Conservation (phyloP, 2,329 filamentous ascomycete genomes). For the Fusarium pseudocircinatum region DNA sequence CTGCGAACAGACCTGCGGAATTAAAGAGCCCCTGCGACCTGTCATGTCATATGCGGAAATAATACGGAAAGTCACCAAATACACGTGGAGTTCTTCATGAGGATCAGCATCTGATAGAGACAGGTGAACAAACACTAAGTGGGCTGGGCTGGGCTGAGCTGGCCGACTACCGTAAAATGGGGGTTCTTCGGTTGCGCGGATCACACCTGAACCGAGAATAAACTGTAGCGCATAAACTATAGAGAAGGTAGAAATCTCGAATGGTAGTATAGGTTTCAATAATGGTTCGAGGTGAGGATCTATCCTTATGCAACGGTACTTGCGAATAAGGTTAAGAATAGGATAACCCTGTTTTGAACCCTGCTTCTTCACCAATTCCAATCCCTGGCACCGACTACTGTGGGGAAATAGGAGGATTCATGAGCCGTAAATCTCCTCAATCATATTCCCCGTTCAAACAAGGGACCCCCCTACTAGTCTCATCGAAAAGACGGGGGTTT, state of each 20-base stretch:
- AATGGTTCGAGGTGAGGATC: neutral
- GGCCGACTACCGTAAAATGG: neutral
- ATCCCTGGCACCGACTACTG: neutral
- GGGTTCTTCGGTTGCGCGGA: neutral
- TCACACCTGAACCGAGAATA: neutral
- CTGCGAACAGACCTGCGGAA: neutral
- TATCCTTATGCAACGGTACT: neutral
- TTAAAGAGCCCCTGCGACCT: neutral
- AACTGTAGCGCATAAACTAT: neutral
- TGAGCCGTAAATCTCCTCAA: neutral
- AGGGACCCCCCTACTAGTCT: neutral
- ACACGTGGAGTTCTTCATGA: slow-evolving; percentile 3
- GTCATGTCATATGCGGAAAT: neutral
- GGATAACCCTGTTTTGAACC: neutral
- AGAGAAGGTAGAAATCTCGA: neutral
- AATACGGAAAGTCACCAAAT: neutral
- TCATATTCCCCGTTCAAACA: neutral
- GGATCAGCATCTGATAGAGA: neutral
- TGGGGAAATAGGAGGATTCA: neutral
- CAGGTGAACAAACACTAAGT: neutral
- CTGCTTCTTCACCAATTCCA: neutral
- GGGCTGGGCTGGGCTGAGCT: neutral
- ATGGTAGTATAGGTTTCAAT: neutral
- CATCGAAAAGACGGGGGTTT: neutral
- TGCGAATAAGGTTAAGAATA: neutral